Evolutionary conservation across 805 yeast genomes (phyloP), one percentile per base, ranked within the genome.

Genomic region (Metschnikowia lunata): DNA sequence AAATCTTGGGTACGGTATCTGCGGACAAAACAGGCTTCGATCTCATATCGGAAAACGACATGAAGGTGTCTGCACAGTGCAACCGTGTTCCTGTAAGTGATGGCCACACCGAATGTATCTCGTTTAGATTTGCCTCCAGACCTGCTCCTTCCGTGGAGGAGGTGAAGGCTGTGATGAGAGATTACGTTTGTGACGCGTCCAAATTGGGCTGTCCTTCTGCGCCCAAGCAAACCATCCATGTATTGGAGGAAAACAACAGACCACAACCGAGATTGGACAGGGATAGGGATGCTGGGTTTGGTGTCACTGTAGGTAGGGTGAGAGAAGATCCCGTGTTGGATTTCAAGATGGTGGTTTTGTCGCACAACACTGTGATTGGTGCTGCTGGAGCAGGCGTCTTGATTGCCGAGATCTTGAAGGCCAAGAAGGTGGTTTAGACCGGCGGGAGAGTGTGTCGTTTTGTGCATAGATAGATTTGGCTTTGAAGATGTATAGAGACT

Each of bases 251-350:
- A 67, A 75, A 72, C 36, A 95, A 93, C 66, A 82, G 99, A 71
- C 99, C 99, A 27, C 99, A 93, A 66, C 99, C 99, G 48, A 79
- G 99, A 71, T 78, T 93, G 59, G 98, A 93, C 79, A 81, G 99
- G 60, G 89, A 91, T 64, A 82, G 97, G 71, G 97, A 95, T 60
- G 78, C 75, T 42, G 98, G 99, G 29, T 90, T 80, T 68, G 95
- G 96, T 58, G 97, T 91, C 42, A 78, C 95, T 37, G 97, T 93
- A 40, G 98, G 99, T 40, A 80, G 99, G 69, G 71, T 93, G 48
- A 83, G 99, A 73, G 86, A 81, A 56, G 99, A 93, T 63, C 89
- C 96, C 8, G 88, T 93, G 10, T 76, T 93, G 56, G 99, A 93
- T 66, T 81, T 78, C 74, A 93, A 93, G 72, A 91, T 93, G 90